A percentile compares a stretch with the other conserved stretches of the same genome.
Conservation (phyloP, 2,329 filamentous ascomycete species). For the Colletotrichum destructivum region DNA sequence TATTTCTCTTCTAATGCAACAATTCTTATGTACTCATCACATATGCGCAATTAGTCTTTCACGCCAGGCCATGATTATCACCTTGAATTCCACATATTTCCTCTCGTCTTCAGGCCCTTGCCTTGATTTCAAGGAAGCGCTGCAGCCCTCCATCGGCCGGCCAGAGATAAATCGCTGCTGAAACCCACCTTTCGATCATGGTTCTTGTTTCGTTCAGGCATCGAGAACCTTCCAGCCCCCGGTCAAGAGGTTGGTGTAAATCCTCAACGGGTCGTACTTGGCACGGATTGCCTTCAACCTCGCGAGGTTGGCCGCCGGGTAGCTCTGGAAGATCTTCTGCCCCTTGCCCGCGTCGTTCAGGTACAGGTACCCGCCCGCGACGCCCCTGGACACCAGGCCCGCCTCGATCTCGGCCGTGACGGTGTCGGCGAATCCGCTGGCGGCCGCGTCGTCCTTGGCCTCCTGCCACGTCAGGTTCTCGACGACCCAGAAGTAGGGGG, state of each 20-base stretch:
- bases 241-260: conserved; percentile 30
- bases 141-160: too few species aligned
- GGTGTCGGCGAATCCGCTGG: conserved; percentile 16
- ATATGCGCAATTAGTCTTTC: too few species aligned
- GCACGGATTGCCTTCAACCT: conserved; percentile 34
- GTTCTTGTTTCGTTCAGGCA: conserved; percentile 1
- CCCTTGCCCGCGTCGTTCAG: conserved; percentile 62
- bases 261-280: conserved; percentile 39
- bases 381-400: conserved; percentile 29
- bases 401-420: conserved; percentile 29
- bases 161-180: too few species aligned
- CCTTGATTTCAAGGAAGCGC: too few species aligned
- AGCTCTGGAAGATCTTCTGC: conserved; percentile 41
- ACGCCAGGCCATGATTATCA: too few species aligned
- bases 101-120: too few species aligned
- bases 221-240: conserved; percentile 41
- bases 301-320: conserved; percentile 34
- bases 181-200: too few species aligned
- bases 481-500: conserved; percentile 43
- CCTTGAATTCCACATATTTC: too few species aligned
- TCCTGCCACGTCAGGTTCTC: conserved; percentile 42
- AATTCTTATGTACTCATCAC: too few species aligned
- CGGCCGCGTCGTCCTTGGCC: conserved; percentile 27
- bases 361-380: conserved; percentile 51
- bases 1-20: too few species aligned